Conservation (phyloP, 305 asterid species). For the Fraxinus baroniana region DNA sequence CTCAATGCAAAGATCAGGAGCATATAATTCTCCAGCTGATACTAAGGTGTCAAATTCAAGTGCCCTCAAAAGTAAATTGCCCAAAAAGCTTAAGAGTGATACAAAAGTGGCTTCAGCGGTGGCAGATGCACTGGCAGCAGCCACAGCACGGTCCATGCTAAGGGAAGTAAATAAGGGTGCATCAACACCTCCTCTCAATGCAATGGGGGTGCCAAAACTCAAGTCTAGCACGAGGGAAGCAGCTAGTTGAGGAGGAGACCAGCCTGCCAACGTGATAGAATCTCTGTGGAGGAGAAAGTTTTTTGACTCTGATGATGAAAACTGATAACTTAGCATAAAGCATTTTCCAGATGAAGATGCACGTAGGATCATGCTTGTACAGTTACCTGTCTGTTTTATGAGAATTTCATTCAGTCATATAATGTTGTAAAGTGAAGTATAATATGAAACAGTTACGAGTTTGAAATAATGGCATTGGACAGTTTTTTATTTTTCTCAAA, state of each 20-base stretch:
- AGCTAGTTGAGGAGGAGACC: constrained; percentile 31
- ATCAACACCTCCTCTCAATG: constrained; percentile 71
- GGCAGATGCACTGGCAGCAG: constrained; percentile 70
- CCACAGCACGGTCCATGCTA: constrained; percentile 64
- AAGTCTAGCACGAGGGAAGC: constrained; percentile 39
- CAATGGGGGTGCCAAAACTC: constrained; percentile 82
- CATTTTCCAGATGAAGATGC: not conserved
- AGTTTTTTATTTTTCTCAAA: not conserved
- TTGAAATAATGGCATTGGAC: not conserved
- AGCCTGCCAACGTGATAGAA: constrained; percentile 56
- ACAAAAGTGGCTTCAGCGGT: constrained; percentile 65
- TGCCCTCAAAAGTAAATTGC: no score
- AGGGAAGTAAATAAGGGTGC: constrained; percentile 58
- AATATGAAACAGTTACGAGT: not conserved
- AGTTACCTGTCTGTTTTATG: not conserved
- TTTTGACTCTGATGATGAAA: constrained; percentile 77
- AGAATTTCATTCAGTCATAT: not conserved
- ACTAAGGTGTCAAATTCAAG: constrained; percentile 25
- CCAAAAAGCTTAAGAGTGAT: no score
- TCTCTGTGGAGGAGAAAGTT: constrained; percentile 70
- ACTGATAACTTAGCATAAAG: constrained; percentile 24
- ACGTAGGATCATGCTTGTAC: not conserved
- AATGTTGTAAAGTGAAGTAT: not conserved
- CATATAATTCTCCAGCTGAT: constrained; percentile 36
- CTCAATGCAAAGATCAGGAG: constrained; percentile 45